Base-by-base conservation (phyloP, 306 rosid species). In the Medicago arabica region DNA sequence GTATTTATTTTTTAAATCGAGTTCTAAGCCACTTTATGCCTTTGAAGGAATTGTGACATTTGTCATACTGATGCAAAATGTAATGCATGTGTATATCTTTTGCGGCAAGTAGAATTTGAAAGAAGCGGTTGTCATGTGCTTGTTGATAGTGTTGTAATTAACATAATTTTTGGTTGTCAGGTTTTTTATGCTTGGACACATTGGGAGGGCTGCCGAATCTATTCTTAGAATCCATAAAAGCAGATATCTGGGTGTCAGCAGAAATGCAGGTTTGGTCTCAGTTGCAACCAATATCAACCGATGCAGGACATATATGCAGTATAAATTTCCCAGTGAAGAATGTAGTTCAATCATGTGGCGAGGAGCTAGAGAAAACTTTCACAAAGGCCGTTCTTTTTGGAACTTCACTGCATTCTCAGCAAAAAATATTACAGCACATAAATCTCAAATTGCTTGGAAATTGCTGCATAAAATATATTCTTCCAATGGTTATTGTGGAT, bases 371-470 rank as follows among this genome's bases (percentile, higher is more conserved):
- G 87, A 82, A 79, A 77, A 74, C 74, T 78, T 80, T 69, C 58
- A 57, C 66, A 65, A 47, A 75, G 53, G 63, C 28, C 41, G 49
- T 61, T 57, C 81, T 47, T 77, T 80, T 59, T 79, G 87, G 83
- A 87, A 75, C 62, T 76, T 85, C 61, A 74, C 87, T 72, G 69
- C 67, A 36, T 17, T 77, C 64, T 80, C 89, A 6, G 83, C 87
- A 9, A 83, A 89, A 36, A 83, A 78, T 76, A 62, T 74, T 1
- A 86, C 82, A 68, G 78, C 79, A 44, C 88, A 71, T 34, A 85
- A 83, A 67, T 87, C 88, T 63, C 92, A 80, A 66, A 69, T 85
- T 83, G 87, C 86, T 72, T 88, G 89, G 97, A 92, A 81, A 78
- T 87, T 79, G 80, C 75, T 95, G 57, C 80, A 79, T 62, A 78